Evolutionary conservation across 306 rosid species (phyloP), one percentile per base, ranked within the genome.

Genomic region (Senna tora): DNA sequence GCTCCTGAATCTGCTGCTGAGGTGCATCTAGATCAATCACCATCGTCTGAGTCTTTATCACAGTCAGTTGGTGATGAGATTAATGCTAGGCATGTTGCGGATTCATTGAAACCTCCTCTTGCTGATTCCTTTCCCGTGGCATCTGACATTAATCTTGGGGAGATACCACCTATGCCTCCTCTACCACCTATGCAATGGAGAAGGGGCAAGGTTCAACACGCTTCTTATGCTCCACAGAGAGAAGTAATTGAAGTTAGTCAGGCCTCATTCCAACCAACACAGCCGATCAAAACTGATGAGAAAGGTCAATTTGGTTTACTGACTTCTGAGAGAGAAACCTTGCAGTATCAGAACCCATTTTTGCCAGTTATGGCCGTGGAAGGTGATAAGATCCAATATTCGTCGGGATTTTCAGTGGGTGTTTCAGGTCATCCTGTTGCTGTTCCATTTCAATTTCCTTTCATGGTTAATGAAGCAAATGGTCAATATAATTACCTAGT

Each of bases 181-280:
- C 87, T 95, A 38, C 99, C 97, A 10, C 99, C 99, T 57, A 81
- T 95, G 96, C 97, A 95, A 46, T 95, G 99, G 99, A 94, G 99
- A 88, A 81, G 76, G 81, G 91, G 93, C 47, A 92, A 79, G 77
- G 61, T 81, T 80, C 97, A 87, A 41, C 75, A 65, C 69, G 13
- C 84, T 65, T 82, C 79, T 64, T 53, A 65, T 15, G 74, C 78
- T 60, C 72, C 81, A 47, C 59, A 43, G 20, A 65, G 72, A 75
- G 84, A 85, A 65, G 36, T 19, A 38, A 61, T 36, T 41, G 87
- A 82, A 53, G 77, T 50, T 73, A 42, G 39, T 63, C 85, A 50
- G 69, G 66, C 84, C 51, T 71, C 81, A 9, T 64, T 80, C 55
- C 85, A 67, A 19, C 75, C 80, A 59, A 75, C 73, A 65, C 85